Conservation (phyloP, 2,329 filamentous ascomycete species). For the Fusarium sp. region DNA sequence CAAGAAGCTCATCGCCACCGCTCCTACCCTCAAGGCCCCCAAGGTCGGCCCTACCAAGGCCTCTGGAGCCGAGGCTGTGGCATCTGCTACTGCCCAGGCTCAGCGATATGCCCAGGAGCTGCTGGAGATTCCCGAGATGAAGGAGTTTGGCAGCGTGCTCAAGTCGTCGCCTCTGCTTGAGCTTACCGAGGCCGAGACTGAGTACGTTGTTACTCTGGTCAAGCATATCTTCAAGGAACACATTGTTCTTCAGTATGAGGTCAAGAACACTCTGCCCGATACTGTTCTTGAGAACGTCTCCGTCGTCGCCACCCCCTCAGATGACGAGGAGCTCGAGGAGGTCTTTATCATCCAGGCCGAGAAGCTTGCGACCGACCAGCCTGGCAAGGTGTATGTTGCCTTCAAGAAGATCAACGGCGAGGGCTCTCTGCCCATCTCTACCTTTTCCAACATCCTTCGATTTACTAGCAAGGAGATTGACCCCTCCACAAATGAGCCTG, state of each 20-base stretch:
- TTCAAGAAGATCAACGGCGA: conserved; percentile 86
- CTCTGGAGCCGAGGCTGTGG: conserved; percentile 74
- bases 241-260: conserved; percentile 92
- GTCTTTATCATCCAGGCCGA: conserved; percentile 93
- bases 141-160: conserved; percentile 85
- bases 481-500: conserved; percentile 88
- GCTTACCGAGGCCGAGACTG: conserved; percentile 95
- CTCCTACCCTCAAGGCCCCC: conserved; percentile 92
- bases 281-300: conserved; percentile 91
- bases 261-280: conserved; percentile 95
- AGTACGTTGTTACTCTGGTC: conserved; percentile 91
- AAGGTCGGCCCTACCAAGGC: conserved; percentile 79
- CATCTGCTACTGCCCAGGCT: conserved; percentile 78
- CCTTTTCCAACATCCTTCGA: conserved; percentile 91
- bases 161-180: conserved; percentile 88
- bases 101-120: conserved; percentile 91
- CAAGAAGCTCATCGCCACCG: conserved; percentile 93
- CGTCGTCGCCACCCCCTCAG: conserved; percentile 77
- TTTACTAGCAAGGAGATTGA: conserved; percentile 99
- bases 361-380: conserved; percentile 81
- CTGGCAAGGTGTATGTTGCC: conserved; percentile 92
- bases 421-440: conserved; percentile 76
- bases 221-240: conserved; percentile 99
- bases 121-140: conserved; percentile 87
- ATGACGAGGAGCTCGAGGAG: conserved; percentile 85